A percentile compares a stretch with the other conserved stretches of the same genome.
These are phyloP conservation scores for Spinacia oleracea DNA, from an alignment of 179 eudicot genomes.

Conservation along the genomic window DNA sequence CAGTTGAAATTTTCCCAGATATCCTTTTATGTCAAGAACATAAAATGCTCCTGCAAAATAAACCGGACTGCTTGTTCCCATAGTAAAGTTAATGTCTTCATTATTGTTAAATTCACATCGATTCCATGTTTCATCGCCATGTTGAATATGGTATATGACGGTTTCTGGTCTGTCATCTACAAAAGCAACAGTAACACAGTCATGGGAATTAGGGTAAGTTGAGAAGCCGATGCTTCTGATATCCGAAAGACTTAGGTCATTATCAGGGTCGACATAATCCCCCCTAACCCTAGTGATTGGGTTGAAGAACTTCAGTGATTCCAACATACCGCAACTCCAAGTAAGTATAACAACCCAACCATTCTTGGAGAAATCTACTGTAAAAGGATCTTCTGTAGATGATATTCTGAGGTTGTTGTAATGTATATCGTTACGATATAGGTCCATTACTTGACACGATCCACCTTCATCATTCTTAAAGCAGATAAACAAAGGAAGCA, in stretches of 20 bases:
- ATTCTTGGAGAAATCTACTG: slow-evolving; percentile 4
- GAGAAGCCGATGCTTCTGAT: slow-evolving; percentile 11
- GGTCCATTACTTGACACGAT: slow-evolving; percentile 2
- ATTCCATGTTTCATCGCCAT: neutral
- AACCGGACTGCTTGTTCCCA: neutral
- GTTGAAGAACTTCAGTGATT: neutral
- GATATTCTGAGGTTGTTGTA: neutral
- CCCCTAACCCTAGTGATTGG: neutral
- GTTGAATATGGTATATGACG: neutral
- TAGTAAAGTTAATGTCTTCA: neutral
- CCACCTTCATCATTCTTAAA: neutral
- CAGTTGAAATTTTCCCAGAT: neutral
- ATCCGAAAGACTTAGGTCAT: no score
- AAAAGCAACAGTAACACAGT: slow-evolving; percentile 1
- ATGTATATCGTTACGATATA: neutral
- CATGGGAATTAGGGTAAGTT: slow-evolving; percentile 14
- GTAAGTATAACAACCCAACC: slow-evolving; percentile 5
- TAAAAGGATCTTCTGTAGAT: neutral
- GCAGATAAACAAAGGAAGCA: slow-evolving; percentile 2
- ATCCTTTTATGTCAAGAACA: neutral
- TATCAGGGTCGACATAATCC: no score
- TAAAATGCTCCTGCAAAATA: slow-evolving; percentile 7
- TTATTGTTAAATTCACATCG: neutral
- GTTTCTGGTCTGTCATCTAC: accelerated
- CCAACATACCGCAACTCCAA: neutral